phyloP scores from a whole-genome alignment of 2,329 filamentous ascomycete species.

The Leptoxyphium fumago region DNA sequence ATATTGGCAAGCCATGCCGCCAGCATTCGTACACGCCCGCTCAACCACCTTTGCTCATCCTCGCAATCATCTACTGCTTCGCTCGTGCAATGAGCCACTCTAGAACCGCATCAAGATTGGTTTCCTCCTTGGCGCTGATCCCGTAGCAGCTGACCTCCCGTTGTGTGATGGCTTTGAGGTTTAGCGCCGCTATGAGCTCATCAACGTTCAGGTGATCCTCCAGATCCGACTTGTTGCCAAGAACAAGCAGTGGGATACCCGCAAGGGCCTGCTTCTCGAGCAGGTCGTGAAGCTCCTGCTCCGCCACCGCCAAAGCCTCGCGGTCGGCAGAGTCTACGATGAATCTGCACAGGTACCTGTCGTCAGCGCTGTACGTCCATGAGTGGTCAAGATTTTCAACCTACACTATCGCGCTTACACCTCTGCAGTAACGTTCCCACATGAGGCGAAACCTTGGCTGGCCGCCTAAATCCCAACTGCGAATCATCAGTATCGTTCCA shows the following conservation, averaged over 20 bases:
- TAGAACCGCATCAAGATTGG: slow-evolving; percentile 90
- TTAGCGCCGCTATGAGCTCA: slow-evolving; percentile 83
- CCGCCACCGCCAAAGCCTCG: slow-evolving; percentile 65
- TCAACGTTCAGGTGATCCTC: slow-evolving; percentile 84
- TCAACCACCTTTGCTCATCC: too few species aligned
- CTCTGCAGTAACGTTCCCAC: slow-evolving; percentile 98
- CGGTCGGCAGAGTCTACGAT: slow-evolving; percentile 93
- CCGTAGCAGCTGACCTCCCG: slow-evolving; percentile 97
- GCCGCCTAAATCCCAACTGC: slow-evolving; percentile 85
- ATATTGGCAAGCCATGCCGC: too few species aligned
- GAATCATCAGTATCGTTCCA: slow-evolving; percentile 11
- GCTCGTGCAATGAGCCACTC: slow-evolving; percentile 92
- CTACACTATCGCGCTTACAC: slow-evolving; percentile 89
- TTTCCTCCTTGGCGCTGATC: slow-evolving; percentile 97
- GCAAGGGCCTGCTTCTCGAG: slow-evolving; percentile 72
- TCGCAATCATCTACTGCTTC: slow-evolving; percentile 38
- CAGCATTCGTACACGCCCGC: too few species aligned
- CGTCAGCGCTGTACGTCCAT: neutral
- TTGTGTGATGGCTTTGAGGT: slow-evolving; percentile 75
- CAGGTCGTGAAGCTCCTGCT: slow-evolving; percentile 81
- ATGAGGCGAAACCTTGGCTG: slow-evolving; percentile 94
- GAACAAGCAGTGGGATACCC: slow-evolving; percentile 80
- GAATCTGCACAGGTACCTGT: slow-evolving; percentile 40
- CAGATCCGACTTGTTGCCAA: slow-evolving; percentile 95
- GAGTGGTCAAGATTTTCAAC: slow-evolving; percentile 9